A percentile compares a stretch with the other conserved stretches of the same genome.
phyloP scores from a whole-genome alignment of 169 alveolate genomes.

The Haemoproteus tartakovskyi region DNA sequence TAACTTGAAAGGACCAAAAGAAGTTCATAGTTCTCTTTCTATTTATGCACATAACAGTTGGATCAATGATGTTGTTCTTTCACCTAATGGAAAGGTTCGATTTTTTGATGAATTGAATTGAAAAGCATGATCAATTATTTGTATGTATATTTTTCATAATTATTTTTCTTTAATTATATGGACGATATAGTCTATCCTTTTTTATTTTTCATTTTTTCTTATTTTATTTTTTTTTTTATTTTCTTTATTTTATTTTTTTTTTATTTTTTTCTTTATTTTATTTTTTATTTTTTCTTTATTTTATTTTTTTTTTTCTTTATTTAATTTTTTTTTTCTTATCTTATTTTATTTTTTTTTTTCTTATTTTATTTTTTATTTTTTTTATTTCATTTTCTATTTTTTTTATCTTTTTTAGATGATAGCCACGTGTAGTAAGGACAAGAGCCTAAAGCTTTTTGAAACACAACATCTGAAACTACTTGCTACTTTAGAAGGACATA shows the following conservation, averaged over 20 bases:
- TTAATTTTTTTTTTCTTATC: no score
- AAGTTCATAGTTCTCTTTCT: slow-evolving; percentile 25
- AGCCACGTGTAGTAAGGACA: slow-evolving; percentile 64
- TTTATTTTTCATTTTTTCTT: background rate
- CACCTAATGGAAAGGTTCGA: slow-evolving; percentile 28
- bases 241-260: no score
- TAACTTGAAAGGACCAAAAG: no score
- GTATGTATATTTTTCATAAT: no score
- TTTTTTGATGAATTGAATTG: background rate
- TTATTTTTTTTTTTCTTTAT: no score
- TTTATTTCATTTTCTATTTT: background rate
- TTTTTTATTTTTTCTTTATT: no score
- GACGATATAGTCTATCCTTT: no score
- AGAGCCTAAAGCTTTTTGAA: slow-evolving; percentile 48
- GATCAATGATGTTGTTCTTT: slow-evolving; percentile 52
- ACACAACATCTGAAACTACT: slow-evolving; percentile 12
- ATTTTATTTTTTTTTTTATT: no score
- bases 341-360: no score
- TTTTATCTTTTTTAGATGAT: slow-evolving; percentile 6
- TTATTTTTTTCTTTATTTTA: no score
- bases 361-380: no score
- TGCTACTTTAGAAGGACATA: slow-evolving; percentile 52
- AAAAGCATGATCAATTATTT: background rate
- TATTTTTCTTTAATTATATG: no score
- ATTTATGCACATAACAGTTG: slow-evolving; percentile 42